Conservation (phyloP, 192 early-diverging fungal species). For the Coemansia sp. region DNA sequence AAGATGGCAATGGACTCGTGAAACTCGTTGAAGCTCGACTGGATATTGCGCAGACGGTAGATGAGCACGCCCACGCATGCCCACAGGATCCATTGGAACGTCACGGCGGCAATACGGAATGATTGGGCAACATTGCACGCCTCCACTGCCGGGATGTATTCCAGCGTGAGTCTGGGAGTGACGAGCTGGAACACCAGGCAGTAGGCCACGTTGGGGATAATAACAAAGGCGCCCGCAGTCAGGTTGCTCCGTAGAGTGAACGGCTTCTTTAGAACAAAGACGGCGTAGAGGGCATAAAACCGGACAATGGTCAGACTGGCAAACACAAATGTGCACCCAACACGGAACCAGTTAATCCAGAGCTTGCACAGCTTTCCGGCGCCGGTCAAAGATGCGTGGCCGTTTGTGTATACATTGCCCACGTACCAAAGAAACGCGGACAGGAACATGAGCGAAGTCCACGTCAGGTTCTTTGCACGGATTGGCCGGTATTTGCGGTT, state of each 20-base stretch:
- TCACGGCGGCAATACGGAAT: slow-evolving; percentile 14
- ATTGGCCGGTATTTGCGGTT: slow-evolving; percentile 35
- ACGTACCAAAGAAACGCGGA: slow-evolving; percentile 36
- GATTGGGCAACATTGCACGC: slow-evolving; percentile 8
- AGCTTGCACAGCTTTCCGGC: slow-evolving; percentile 24
- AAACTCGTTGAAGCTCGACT: slow-evolving; percentile 45
- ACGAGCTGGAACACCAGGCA: slow-evolving; percentile 16
- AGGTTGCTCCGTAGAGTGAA: slow-evolving; percentile 15
- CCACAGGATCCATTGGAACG: slow-evolving; percentile 36
- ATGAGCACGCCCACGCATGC: slow-evolving; percentile 17
- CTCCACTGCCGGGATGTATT: not conserved
- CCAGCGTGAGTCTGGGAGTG: not conserved
- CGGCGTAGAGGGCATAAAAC: slow-evolving; percentile 37
- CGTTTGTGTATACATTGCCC: slow-evolving; percentile 23
- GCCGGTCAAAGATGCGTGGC: slow-evolving; percentile 19
- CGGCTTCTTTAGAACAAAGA: slow-evolving; percentile 40
- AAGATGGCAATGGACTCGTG: slow-evolving; percentile 33
- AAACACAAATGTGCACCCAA: slow-evolving; percentile 28
- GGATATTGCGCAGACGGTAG: slow-evolving; percentile 36
- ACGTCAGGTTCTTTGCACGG: slow-evolving; percentile 32
- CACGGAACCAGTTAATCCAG: slow-evolving; percentile 39
- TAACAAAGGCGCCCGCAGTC: not conserved
- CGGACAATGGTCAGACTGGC: slow-evolving; percentile 25
- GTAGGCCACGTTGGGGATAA: slow-evolving; percentile 9
- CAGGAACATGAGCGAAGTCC: slow-evolving; percentile 25